Evolutionary conservation across 78 protist species (phyloP).

Genomic region (Dictyostelium firmibasis): DNA sequence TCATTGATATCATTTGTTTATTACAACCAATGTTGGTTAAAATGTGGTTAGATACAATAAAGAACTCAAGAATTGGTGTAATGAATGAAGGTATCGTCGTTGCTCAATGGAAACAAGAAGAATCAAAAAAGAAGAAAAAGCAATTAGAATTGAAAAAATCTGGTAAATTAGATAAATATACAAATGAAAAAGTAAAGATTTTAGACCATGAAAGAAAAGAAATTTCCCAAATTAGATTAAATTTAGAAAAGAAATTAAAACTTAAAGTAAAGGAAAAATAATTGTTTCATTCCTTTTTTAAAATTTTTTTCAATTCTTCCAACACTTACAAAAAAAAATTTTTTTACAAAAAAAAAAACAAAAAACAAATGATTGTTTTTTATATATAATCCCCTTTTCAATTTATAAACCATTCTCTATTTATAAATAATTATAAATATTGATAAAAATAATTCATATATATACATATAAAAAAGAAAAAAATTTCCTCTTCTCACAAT

Average conservation of each 20-base stretch:
- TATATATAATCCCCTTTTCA: not conserved
- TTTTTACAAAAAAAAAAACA: not conserved
- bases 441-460: not conserved
- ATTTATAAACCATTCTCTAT: not conserved
- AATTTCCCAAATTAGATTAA: slow-evolving; percentile 39
- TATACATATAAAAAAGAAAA: no score
- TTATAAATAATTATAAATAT: not conserved
- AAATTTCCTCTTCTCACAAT: not conserved
- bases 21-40: slow-evolving; percentile 42
- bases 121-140: slow-evolving; percentile 22
- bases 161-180: slow-evolving; percentile 49
- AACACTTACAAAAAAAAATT: no score
- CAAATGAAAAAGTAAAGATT: slow-evolving; percentile 5
- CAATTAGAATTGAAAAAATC: slow-evolving; percentile 52
- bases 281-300: not conserved
- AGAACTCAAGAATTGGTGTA: slow-evolving; percentile 30
- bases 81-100: slow-evolving; percentile 70
- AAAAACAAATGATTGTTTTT: not conserved
- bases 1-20: slow-evolving; percentile 17
- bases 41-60: slow-evolving; percentile 50
- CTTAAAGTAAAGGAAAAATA: not conserved
- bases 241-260: slow-evolving; percentile 56
- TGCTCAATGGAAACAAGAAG: slow-evolving; percentile 63
- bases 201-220: slow-evolving; percentile 64
- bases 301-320: not conserved